These are phyloP conservation scores for Viola pubescens DNA, from an alignment of 441 rosid species.

Conservation along the genomic window DNA sequence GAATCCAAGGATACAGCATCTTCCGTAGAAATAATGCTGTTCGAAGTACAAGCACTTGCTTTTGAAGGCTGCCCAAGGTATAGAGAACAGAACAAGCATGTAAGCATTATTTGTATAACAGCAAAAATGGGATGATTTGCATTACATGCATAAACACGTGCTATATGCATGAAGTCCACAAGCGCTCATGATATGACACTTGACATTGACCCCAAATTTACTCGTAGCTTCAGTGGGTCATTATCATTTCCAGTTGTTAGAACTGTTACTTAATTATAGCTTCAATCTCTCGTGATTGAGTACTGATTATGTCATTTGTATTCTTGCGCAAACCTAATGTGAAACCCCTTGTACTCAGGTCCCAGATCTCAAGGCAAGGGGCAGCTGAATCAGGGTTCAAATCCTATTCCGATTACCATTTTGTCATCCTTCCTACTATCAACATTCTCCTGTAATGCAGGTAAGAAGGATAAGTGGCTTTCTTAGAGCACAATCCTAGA, in stretches of 20 bases:
- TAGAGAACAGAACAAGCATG: no score
- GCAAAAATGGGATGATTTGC: no score
- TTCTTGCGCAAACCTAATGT: neutral
- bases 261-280: no score
- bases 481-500: no score
- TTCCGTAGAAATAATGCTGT: neutral
- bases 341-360: neutral
- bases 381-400: neutral
- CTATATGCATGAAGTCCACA: no score
- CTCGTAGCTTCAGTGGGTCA: no score
- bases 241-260: no score
- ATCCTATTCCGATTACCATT: neutral
- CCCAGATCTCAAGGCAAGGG: neutral
- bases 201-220: no score
- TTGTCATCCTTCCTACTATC: neutral
- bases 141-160: no score
- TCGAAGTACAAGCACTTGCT: neutral
- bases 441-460: neutral
- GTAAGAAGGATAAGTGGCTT: neutral
- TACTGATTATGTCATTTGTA: neutral
- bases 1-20: conserved; percentile 11
- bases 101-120: no score
- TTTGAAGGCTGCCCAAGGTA: neutral
- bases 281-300: no score
- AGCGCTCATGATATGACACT: no score